Base-by-base conservation (phyloP, 257 asterid species). In the Voacanga thouarsii region DNA sequence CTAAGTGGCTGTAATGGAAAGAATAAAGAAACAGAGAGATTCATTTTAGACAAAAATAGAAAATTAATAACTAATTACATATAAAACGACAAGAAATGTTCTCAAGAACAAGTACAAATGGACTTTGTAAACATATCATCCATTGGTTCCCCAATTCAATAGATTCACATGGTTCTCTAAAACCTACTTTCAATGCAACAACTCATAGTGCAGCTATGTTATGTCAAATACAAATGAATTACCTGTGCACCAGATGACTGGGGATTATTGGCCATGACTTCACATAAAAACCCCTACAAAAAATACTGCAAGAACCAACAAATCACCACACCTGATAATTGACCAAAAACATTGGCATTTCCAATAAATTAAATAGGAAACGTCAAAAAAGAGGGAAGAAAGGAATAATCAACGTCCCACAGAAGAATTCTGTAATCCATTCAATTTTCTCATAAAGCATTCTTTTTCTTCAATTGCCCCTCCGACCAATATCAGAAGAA, bases 181-280 rank as follows among this genome's bases (percentile, higher is more conserved):
- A 65, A 23, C 1, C 71, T 14, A 65, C 71, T 65, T 41, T 41
- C 26, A 9, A 68, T 4, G 18, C 9, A 12, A 33, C 23, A 63
- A 63, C 12, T 68, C 53, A 68, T 16, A 3, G 3, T 21, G 18
- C 16, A 41, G 26, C 71, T 33, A 30, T 39, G 21, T 21, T 0
- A 41, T 43, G 51, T 41, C 28, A n/a, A 68, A 73, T 18, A 4
- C 28, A 63, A 39, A 49, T 55, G 71, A 49, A 47, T 67, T 83
- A 92, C 97, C 94, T 88, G 96, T 68, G 93, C 84, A 88, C 94
- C 94, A 81, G 94, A 85, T n/a, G 97, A 71, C 19, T 93, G 96
- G n/a, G 90, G 93, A 77, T 92, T 90, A 82, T 82, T 86, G 51
- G 94, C 92, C 97, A 92, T 92, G 79, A 64, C 79, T 78, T 74